phyloP scores from a whole-genome alignment of 2,329 filamentous ascomycete species.

The Botrytis aclada region DNA sequence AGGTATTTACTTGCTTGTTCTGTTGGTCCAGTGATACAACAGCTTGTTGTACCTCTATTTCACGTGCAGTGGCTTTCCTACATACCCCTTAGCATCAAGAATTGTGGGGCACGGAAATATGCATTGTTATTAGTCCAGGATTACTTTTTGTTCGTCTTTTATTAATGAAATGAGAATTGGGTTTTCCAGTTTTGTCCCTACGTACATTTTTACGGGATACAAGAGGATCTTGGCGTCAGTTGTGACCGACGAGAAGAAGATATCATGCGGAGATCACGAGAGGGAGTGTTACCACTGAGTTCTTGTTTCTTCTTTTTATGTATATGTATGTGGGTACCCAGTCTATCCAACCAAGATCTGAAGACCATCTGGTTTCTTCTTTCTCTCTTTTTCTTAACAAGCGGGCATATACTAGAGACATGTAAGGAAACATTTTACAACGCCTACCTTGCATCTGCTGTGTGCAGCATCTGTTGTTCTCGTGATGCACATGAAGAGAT shows the following conservation, averaged over 20 bases:
- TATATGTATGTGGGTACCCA: not conserved
- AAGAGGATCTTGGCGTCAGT: not conserved
- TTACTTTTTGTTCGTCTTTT: not conserved
- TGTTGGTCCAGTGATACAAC: constrained; percentile 6
- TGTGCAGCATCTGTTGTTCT: constrained; percentile 21
- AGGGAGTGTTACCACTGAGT: not conserved
- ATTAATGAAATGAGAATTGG: not conserved
- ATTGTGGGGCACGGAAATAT: constrained; percentile 6
- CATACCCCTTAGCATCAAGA: constrained; percentile 5
- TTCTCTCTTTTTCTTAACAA: not conserved
- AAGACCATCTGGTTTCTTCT: not conserved
- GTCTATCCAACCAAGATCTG: not conserved
- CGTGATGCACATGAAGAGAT: constrained; percentile 13
- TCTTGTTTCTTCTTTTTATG: not conserved
- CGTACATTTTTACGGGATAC: not conserved
- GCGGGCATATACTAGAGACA: not conserved
- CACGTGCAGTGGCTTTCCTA: constrained; percentile 11
- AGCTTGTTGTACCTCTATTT: constrained; percentile 8
- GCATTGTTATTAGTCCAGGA: not conserved
- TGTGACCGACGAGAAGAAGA: constrained; percentile 9
- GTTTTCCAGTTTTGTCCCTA: not conserved
- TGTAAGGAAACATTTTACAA: constrained; percentile 3
- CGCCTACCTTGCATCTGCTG: constrained; percentile 4
- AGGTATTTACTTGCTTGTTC: not conserved
- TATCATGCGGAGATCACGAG: constrained; percentile 20